These are phyloP conservation scores for Leccinum fuscescens DNA, from an alignment of 1,284 basidiomycete genomes.

Conservation along the genomic window DNA sequence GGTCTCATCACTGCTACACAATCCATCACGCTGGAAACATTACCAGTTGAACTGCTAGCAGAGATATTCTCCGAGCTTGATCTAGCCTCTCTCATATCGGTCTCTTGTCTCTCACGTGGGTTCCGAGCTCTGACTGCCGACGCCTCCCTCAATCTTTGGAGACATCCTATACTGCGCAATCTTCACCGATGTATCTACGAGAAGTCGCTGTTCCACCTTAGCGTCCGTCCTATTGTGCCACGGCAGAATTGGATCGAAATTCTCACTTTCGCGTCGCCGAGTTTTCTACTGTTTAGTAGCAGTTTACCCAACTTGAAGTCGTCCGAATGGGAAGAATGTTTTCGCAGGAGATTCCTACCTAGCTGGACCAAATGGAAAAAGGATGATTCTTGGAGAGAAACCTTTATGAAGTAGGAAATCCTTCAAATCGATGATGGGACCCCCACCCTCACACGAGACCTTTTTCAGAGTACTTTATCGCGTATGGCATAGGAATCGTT, in stretches of 20 bases:
- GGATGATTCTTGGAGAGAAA: slow-evolving; percentile 57
- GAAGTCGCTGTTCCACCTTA: slow-evolving; percentile 51
- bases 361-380: slow-evolving; percentile 70
- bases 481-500: slow-evolving; percentile 62
- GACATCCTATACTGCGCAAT: slow-evolving; percentile 59
- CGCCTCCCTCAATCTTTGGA: slow-evolving; percentile 68
- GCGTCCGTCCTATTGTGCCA: slow-evolving; percentile 59
- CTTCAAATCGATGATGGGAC: background rate
- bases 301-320: slow-evolving; percentile 64
- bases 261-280: slow-evolving; percentile 53
- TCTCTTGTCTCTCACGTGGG: slow-evolving; percentile 58
- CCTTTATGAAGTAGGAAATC: slow-evolving; percentile 54
- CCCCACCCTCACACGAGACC: slow-evolving; percentile 2
- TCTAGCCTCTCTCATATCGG: slow-evolving; percentile 52
- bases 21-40: slow-evolving; percentile 40
- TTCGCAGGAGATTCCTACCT: slow-evolving; percentile 65
- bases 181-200: slow-evolving; percentile 51
- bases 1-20: background rate
- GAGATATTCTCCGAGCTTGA: slow-evolving; percentile 68
- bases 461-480: slow-evolving; percentile 53
- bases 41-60: slow-evolving; percentile 74
- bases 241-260: slow-evolving; percentile 76
- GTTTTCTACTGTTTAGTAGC: slow-evolving; percentile 62
- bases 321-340: slow-evolving; percentile 69
- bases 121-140: slow-evolving; percentile 59